Evolutionary conservation across 352 stramenopile genomes (phyloP), one percentile per base, ranked within the genome.

Genomic region (Elongisporangium undulatum): DNA sequence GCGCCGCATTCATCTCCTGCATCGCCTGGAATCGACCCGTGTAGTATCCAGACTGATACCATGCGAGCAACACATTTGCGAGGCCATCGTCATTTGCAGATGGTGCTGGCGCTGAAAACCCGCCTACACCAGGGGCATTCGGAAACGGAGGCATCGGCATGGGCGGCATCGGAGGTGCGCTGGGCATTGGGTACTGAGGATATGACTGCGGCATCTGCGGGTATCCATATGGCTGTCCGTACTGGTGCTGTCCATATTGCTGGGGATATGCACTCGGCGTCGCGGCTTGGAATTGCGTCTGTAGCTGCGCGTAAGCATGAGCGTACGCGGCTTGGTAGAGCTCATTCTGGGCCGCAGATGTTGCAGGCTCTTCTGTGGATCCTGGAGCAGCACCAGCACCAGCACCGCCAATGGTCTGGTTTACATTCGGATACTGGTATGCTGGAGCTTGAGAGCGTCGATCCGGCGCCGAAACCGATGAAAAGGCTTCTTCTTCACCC

Each of bases 31-130:
- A 92, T 49, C 83, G 74, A 6, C 83, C 83, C 1, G 82, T 91
- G 57, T 89, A 90, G 63, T 92, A 94, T 53, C 82, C 85, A 17
- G 81, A 92, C 58, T 92, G 83, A 68, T 92, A 94, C 83, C 85
- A 94, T n/a, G 85, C 72, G 55, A 94, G 67, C 8, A 92, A 68
- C 53, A 92, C 45, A 38, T 88, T 92, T 7, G 85, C 74, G 19
- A 94, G 61, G 3, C 85, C 80, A 24, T 92, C 80, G 53, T 87
- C 72, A 45, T 24, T 66, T 24, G 21, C 62, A 61, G 45, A 38
- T 23, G 59, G 55, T 52, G 13, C 9, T 17, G 60, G 50, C 51
- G 59, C 55, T 59, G 64, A 45, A 53, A 64, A 69, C 29, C 41
- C 61, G 23, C 59, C 52, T 29, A 74, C 66, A n/a, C 56, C 58